Conservation (phyloP, 2,329 filamentous ascomycete species). For the Fusarium piperis region DNA sequence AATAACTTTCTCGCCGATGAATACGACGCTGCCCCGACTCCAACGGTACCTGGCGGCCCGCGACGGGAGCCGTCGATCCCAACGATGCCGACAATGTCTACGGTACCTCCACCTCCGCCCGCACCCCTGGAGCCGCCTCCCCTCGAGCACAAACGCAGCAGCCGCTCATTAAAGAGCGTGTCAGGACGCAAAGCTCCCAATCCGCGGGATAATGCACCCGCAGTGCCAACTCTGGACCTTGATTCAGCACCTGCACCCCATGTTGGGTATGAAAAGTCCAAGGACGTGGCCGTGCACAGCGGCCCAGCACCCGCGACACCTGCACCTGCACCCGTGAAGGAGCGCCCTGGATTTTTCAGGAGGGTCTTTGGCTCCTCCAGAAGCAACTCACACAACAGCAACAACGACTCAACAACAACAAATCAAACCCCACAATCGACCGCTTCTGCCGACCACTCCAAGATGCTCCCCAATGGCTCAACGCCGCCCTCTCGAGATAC, state of each 20-base stretch:
- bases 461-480: conserved; percentile 60
- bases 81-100: conserved; percentile 50
- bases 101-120: conserved; percentile 50
- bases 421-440: conserved; percentile 33
- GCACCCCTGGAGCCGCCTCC: conserved; percentile 51
- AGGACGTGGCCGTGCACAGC: conserved; percentile 58
- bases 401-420: conserved; percentile 34
- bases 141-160: conserved; percentile 66
- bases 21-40: conserved; percentile 86
- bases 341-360: conserved; percentile 89
- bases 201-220: conserved; percentile 41
- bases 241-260: conserved; percentile 67
- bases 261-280: conserved; percentile 68
- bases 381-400: conserved; percentile 49
- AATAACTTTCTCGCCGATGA: conserved; percentile 62
- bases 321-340: conserved; percentile 62
- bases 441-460: conserved; percentile 43
- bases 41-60: conserved; percentile 83
- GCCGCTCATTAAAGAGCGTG: conserved; percentile 64
- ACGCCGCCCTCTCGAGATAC: conserved; percentile 62
- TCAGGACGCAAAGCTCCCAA: conserved; percentile 47
- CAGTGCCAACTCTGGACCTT: conserved; percentile 50
- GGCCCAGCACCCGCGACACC: conserved; percentile 61
- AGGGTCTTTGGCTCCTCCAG: conserved; percentile 85
- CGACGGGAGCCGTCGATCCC: conserved; percentile 55